These are phyloP conservation scores for Ampelomyces quisqualis DNA, from an alignment of 2,329 filamentous ascomycete genomes.

Conservation along the genomic window DNA sequence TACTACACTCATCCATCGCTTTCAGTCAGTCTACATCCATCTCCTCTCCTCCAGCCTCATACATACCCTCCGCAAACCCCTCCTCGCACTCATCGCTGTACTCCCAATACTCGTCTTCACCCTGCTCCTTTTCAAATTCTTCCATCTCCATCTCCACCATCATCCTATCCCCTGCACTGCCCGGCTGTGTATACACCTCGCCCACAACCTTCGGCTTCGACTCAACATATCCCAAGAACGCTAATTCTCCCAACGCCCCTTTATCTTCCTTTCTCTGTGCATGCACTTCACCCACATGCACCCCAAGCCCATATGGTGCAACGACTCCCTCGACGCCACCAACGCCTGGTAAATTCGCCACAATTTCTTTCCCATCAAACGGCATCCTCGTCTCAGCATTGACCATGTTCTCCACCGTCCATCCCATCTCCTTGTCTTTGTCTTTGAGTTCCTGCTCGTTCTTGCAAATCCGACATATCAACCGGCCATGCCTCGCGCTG, in stretches of 20 bases:
- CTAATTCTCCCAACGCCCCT: neutral
- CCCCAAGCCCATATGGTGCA: slow-evolving; percentile 14
- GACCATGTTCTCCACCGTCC: neutral
- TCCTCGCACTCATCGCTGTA: neutral
- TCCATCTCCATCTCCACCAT: neutral
- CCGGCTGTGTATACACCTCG: slow-evolving; percentile 1
- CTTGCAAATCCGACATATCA: slow-evolving; percentile 13
- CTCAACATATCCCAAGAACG: slow-evolving; percentile 1
- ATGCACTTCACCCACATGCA: neutral
- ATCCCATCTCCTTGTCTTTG: neutral
- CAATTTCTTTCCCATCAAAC: slow-evolving; percentile 2
- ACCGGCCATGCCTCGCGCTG: slow-evolving; percentile 6
- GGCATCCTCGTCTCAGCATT: too few relatives aligned
- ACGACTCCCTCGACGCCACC: neutral
- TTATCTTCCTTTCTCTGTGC: neutral
- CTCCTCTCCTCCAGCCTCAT: too few relatives aligned
- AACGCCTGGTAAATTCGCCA: neutral
- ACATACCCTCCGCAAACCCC: neutral
- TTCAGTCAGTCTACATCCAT: too few relatives aligned
- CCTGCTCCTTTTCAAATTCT: neutral
- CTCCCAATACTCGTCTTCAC: too few relatives aligned
- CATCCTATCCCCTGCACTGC: neutral
- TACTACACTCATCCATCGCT: too few relatives aligned
- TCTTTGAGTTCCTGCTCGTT: slow-evolving; percentile 8
- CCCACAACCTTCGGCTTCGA: neutral